These are phyloP conservation scores for Aegilops speltoides DNA, from an alignment of 176 grass and related monocot species.

Conservation along the genomic window DNA sequence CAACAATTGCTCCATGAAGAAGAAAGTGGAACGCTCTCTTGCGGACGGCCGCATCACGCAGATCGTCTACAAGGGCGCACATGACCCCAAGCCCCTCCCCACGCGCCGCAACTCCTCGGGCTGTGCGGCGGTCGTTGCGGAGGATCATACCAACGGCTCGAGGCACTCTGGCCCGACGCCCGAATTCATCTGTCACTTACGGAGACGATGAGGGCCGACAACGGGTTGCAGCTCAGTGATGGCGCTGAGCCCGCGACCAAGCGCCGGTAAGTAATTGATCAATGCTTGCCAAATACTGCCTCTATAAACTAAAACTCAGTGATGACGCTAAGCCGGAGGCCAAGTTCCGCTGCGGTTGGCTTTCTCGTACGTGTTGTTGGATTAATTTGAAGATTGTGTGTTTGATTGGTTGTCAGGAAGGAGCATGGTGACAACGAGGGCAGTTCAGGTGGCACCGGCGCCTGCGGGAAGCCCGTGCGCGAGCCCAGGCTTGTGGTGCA, in stretches of 20 bases:
- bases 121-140: background rate
- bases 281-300: no score
- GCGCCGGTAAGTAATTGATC: constrained; percentile 39
- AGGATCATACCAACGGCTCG: background rate
- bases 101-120: constrained; percentile 44
- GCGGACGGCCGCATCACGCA: constrained; percentile 73
- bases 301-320: no score
- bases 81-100: constrained; percentile 72
- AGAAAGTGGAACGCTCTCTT: constrained; percentile 84
- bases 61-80: constrained; percentile 88
- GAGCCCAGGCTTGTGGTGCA: constrained; percentile 74
- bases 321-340: no score
- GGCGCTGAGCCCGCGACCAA: constrained; percentile 51
- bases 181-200: constrained; percentile 64
- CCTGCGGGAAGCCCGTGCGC: constrained; percentile 43
- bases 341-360: background rate
- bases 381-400: background rate
- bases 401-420: constrained; percentile 35
- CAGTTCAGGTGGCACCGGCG: constrained; percentile 14
- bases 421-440: constrained; percentile 52
- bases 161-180: constrained; percentile 48
- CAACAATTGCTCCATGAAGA: constrained; percentile 84
- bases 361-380: background rate
- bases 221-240: constrained; percentile 35
- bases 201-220: constrained; percentile 62